These are phyloP conservation scores for Verticillium tricorpus DNA, from an alignment of 2,329 filamentous ascomycete genomes.

Conservation along the genomic window DNA sequence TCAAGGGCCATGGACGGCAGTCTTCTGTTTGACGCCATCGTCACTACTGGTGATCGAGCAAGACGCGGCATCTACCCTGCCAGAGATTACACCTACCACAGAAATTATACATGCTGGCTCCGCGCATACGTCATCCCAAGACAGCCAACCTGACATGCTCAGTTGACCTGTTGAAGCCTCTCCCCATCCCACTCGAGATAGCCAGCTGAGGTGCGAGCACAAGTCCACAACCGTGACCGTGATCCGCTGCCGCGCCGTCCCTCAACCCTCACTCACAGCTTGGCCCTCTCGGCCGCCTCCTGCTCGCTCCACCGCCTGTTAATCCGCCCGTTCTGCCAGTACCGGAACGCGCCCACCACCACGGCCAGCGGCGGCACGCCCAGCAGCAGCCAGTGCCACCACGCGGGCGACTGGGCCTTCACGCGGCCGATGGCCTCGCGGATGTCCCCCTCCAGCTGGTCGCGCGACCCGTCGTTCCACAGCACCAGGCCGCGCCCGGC, in stretches of 20 bases:
- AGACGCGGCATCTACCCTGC: no score
- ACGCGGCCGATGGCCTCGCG: constrained; percentile 61
- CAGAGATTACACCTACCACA: no score
- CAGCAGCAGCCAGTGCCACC: constrained; percentile 76
- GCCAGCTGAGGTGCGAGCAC: no score
- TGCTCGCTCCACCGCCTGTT: constrained; percentile 66
- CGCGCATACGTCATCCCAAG: no score
- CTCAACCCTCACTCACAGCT: constrained; percentile 29
- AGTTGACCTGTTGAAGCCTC: no score
- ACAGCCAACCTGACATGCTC: no score
- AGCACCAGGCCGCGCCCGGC: constrained; percentile 70
- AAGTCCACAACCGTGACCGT: background rate
- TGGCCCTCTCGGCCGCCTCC: constrained; percentile 42
- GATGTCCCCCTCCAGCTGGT: constrained; percentile 65
- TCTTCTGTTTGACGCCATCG: no score
- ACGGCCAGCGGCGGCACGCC: constrained; percentile 72
- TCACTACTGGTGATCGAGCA: no score
- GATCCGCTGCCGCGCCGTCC: background rate
- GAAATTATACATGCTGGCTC: no score
- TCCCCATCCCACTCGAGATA: no score
- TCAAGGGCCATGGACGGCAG: no score
- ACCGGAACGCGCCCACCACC: constrained; percentile 63
- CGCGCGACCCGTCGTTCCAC: constrained; percentile 80
- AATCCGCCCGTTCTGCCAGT: constrained; percentile 66
- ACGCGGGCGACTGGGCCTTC: constrained; percentile 59